Conservation (phyloP, 2,329 filamentous ascomycete genomes). For the Botrytis byssoidea region DNA sequence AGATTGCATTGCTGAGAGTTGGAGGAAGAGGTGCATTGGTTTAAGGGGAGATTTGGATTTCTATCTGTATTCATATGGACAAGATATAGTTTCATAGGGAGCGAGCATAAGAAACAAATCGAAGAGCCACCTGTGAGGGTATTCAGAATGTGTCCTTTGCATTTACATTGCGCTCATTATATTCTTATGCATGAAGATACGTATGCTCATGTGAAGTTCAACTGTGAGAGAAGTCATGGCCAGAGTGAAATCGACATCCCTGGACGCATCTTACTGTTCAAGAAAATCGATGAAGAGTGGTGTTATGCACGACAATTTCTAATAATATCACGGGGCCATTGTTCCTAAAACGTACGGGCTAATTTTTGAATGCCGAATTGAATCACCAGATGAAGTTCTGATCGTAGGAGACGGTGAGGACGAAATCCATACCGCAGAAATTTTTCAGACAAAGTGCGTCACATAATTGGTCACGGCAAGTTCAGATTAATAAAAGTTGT, state of each 20-base stretch:
- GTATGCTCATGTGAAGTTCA: not conserved
- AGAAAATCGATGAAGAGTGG: not conserved
- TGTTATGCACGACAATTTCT: not conserved
- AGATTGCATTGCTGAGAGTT: constrained; percentile 28
- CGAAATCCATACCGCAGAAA: not conserved
- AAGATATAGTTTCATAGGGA: not conserved
- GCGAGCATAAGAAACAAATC: not conserved
- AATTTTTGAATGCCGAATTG: not conserved
- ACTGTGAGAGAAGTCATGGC: not conserved
- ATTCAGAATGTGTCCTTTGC: not conserved
- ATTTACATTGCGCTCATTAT: not conserved
- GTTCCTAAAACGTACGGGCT: not conserved
- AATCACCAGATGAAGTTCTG: not conserved
- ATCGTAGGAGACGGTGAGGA: not conserved
- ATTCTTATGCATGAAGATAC: not conserved
- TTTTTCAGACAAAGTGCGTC: not conserved
- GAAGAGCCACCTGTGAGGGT: not conserved
- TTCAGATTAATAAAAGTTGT: not conserved
- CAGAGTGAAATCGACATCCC: not conserved
- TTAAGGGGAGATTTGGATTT: constrained; percentile 6
- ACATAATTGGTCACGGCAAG: not conserved
- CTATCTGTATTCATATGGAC: not conserved
- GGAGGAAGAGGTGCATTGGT: constrained; percentile 31
- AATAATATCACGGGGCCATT: not conserved
- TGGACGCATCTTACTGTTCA: not conserved